Base-by-base conservation (phyloP, 2,329 filamentous ascomycete genomes). In the Colletotrichum simmondsii region DNA sequence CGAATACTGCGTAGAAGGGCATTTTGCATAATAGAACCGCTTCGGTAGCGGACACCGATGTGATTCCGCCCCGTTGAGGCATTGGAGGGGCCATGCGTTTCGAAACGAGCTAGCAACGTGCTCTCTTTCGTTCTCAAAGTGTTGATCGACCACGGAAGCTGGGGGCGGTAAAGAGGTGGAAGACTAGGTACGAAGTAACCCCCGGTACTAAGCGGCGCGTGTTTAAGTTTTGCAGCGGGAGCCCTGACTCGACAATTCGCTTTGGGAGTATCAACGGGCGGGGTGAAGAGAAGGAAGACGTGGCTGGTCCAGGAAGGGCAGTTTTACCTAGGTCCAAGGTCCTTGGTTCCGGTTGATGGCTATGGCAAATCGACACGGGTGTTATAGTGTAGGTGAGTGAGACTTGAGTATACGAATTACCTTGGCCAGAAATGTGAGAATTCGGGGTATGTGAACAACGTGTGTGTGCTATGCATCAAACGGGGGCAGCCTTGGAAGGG, bases 91-190 rank as follows among this genome's bases (percentile, higher is more conserved):
- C 24, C 26, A n/a, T 28, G 24, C 22, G 46, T 70, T 72, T 65
- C 60, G 60, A 70, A 71, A 73, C 67, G 67, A 58, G 65, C 71
- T 62, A 73, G 49, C 54, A 30, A 49, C 19, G 16, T 22, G 42
- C 19, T 49, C 19, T n/a, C 19, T n/a, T 11, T 49, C 42, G n/a
- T 19, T 42, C 35, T 42, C 7, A 49, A 11, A 22, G 19, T 49
- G 42, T 42, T 52, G 42, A 49, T 53, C 24, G 19, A n/a, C 30
- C 16, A 32, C 56, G 28, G 37, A 53, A 65, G 58, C 58, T 59
- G 58, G 22, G 28, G 30, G 65, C 65, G 58, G 53, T 59, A 68
- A 69, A 42, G 58, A 63, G 49, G 37, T 19, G 37, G 37, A 19
- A 42, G 37, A 42, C 16, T 42, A 42, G 37, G 14, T 19, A 19